phyloP scores from a whole-genome alignment of 225 moss, liverwort and hornwort species.

The Rhytidiadelphus loreus region DNA sequence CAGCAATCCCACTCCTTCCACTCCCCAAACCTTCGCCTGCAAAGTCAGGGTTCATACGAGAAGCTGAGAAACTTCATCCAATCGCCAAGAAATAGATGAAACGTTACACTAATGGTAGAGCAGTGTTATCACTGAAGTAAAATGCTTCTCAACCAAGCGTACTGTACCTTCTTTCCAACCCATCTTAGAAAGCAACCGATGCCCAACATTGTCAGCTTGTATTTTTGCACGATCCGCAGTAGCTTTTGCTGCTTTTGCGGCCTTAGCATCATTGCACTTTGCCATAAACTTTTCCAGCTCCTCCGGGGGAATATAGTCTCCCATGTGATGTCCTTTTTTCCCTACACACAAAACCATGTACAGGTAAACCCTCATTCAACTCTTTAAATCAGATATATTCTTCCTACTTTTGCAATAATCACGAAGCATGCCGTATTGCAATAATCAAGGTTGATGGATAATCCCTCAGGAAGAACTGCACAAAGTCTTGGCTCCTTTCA shows the following conservation, averaged over 20 bases:
- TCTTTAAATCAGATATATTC: not conserved
- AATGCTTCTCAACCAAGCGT: not conserved
- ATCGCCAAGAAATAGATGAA: not conserved
- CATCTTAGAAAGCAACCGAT: conserved; percentile 96
- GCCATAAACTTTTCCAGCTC: conserved; percentile 95
- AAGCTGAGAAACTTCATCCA: not conserved
- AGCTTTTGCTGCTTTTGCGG: conserved; percentile 91
- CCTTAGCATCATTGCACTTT: conserved; percentile 98
- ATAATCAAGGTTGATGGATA: not conserved
- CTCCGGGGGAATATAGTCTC: conserved; percentile 97
- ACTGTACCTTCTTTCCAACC: conserved; percentile 97
- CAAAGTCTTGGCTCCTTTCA: not conserved
- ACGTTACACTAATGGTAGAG: not conserved
- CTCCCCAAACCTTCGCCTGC: conserved; percentile 99
- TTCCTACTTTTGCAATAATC: not conserved
- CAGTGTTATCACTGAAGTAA: not conserved
- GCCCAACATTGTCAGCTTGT: conserved; percentile 97
- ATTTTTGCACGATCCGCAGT: conserved; percentile 96
- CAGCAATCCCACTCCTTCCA: conserved; percentile 89
- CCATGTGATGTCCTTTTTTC: conserved; percentile 99
- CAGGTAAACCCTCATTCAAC: not conserved
- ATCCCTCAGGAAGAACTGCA: not conserved
- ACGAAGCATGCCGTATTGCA: not conserved
- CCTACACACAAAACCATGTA: conserved; percentile 16
- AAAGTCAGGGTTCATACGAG: not conserved